Evolutionary conservation across 2,329 filamentous ascomycete genomes (phyloP), one percentile per base, ranked within the genome.

Genomic region (Paraconiothyrium brasiliense): DNA sequence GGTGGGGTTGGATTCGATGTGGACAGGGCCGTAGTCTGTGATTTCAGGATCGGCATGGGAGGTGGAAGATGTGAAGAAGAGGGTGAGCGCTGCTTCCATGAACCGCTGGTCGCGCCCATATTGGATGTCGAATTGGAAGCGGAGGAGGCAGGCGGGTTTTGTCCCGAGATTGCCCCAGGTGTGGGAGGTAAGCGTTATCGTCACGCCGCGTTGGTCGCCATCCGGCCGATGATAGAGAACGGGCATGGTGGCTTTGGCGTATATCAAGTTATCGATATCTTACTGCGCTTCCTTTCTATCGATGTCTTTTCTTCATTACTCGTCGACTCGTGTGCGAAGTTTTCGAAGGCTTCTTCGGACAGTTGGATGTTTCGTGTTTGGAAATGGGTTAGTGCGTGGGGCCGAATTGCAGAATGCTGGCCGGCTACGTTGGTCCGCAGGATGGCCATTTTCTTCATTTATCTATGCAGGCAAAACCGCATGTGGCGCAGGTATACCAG

Each of bases 21-120:
- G 49, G 11, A 52, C 49, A 9, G 49, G 49, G 16, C 49, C 49
- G 34, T 52, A 52, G 34, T 52, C 34, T 35, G n/a, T 52, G 49
- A 52, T 52, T 37, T 52, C 49, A 22, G 49, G 50, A 13, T 54
- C 34, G 13, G 32, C 13, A 16, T 14, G 20, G 34, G 32, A 32
- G 10, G 27, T 16, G 3, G 27, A 27, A 30, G 49, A 14, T 3
- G 49, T n/a, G 34, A 52, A 52, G 34, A 35, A 30, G 16, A 52
- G n/a, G 5, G 27, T 34, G 27, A 52, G 14, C 9, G n/a, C 32
- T 3, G 49, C 49, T 37, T 52, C 49, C 27, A 34, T 34, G 49
- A 52, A 52, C 5, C 49, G 32, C 35, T 54, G 50, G 35, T 54
- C 50, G 16, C 50, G 32, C 27, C 34, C 50, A 20, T 41, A 41